phyloP scores from a whole-genome alignment of 192 early-diverging fungal species.

The Backusella macrospora region DNA sequence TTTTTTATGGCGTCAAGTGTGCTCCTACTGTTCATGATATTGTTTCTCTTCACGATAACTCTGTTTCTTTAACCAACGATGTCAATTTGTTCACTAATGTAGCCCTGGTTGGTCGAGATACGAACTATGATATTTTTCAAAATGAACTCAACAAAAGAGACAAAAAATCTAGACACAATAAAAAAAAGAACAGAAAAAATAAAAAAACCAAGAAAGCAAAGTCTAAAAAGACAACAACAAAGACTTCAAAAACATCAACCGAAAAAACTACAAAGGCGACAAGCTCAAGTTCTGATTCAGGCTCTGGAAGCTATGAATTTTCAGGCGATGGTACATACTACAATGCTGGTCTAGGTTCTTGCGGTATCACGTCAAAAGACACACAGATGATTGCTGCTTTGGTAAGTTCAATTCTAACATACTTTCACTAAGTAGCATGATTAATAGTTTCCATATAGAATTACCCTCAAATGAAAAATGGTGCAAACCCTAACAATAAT shows the following conservation, averaged over 20 bases:
- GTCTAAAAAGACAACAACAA: not conserved
- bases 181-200: not conserved
- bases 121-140: not conserved
- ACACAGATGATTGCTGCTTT: constrained; percentile 54
- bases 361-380: constrained; percentile 49
- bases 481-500: constrained; percentile 48
- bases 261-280: not conserved
- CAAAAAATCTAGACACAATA: not conserved
- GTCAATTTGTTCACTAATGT: constrained; percentile 6
- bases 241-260: not conserved
- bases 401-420: not conserved
- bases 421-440: not conserved
- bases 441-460: constrained; percentile 26
- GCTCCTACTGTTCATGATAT: not conserved
- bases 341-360: constrained; percentile 51
- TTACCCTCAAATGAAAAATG: constrained; percentile 53
- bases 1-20: not conserved
- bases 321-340: constrained; percentile 59
- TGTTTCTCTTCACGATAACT: not conserved
- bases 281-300: not conserved
- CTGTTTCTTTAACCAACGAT: not conserved
- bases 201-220: too few relatives aligned
- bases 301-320: not conserved
- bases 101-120: constrained; percentile 13
- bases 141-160: not conserved